Evolutionary conservation across 2,329 filamentous ascomycete genomes (phyloP), one percentile per base, ranked within the genome.

Genomic region (Pseudogymnoascus sp.): DNA sequence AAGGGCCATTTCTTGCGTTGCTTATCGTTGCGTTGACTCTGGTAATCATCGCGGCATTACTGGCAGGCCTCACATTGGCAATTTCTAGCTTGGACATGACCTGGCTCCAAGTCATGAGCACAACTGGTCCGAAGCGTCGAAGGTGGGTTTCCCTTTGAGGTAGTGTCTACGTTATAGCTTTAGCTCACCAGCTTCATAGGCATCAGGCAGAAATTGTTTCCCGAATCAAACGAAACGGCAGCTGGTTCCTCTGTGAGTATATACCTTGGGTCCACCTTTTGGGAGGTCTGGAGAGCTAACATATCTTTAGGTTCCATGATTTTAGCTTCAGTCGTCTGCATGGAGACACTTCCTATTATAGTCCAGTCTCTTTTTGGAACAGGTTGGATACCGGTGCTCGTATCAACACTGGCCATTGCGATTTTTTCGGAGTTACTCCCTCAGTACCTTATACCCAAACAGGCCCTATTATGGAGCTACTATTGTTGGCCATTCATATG

Each of bases 361-460:
- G 62, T 70, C 12, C 65, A 68, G 57, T 62, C 58, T 67, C 20
- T 68, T 61, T 41, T 54, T 36, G 36, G 60, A 57, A 14, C 22
- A 61, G 8, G 41, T 62, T 70, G 66, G 66, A 39, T 67, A 39
- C 57, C 65, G 14, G 62, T 70, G 35, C 39, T 69, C 6, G 38
- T 67, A 37, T 71, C 69, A 2, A 70, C 68, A 6, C 5, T 67
- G 2, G 64, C 57, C 8, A 65, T 71, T 25, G 64, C 66, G 11
- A 43, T 71, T 12, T 66, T 67, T 57, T 66, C 63, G 25, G 68
- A 70, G 57, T 62, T 70, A n/a, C 59, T 70, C 28, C 69, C 69
- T 33, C 67, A 68, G 61, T 68, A 65, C 39, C 50, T 68, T 5
- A 67, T 71, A 35, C 68, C 68, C 36, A 54, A 59, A 54, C 60